phyloP scores from a whole-genome alignment of 192 early-diverging fungal genomes.

The Irineochytrium annulatum region DNA sequence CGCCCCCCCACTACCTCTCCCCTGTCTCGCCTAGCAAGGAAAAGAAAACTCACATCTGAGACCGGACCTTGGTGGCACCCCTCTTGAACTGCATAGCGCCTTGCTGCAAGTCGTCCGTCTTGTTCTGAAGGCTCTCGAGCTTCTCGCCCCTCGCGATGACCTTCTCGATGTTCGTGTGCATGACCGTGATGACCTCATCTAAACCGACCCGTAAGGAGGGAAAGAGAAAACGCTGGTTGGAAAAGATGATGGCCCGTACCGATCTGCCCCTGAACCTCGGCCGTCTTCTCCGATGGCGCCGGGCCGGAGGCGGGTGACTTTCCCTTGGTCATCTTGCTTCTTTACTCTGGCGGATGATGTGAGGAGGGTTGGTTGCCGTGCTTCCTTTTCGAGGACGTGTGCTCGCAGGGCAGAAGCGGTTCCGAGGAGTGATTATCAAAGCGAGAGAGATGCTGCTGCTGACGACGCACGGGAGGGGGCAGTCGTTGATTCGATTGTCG shows the following conservation, averaged over 20 bases:
- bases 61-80: conserved; percentile 69
- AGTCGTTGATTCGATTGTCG: too few relatives aligned
- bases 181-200: conserved; percentile 89
- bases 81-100: conserved; percentile 71
- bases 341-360: too few relatives aligned
- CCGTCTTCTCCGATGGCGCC: background rate
- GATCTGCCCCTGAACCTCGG: conserved; percentile 9
- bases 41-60: conserved; percentile 61
- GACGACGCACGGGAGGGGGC: too few relatives aligned
- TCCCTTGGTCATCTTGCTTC: background rate
- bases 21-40: background rate
- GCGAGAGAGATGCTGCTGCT: too few relatives aligned
- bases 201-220: conserved; percentile 48
- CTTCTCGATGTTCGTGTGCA: conserved; percentile 87
- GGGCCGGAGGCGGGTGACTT: background rate
- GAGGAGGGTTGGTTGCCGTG: too few relatives aligned
- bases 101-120: conserved; percentile 72
- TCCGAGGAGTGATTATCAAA: too few relatives aligned
- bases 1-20: background rate
- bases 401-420: too few relatives aligned
- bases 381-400: too few relatives aligned
- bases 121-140: conserved; percentile 73
- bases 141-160: conserved; percentile 81
- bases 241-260: background rate
- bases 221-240: conserved; percentile 44